A percentile compares a stretch with the other conserved stretches of the same genome.
Evolutionary conservation across 2,329 filamentous ascomycete genomes (phyloP).

Genomic region (Calonectria henricotiae): DNA sequence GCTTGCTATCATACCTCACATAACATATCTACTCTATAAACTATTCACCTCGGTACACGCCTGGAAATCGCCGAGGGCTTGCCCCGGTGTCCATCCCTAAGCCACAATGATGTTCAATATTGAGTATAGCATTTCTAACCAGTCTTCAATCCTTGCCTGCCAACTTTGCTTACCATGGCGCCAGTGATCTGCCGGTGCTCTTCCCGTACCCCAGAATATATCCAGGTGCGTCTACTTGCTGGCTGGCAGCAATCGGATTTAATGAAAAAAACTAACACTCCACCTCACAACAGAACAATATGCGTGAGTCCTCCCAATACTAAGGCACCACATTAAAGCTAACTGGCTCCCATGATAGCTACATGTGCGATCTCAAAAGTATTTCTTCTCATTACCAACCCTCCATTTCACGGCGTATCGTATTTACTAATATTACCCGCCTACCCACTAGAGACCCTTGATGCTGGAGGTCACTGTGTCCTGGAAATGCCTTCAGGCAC

Average conservation of each 20-base stretch:
- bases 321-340: neutral
- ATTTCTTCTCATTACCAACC: constrained; percentile 26
- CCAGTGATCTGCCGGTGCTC: constrained; percentile 71
- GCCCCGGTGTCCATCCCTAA: constrained; percentile 37
- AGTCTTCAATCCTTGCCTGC: neutral
- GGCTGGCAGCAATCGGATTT: constrained; percentile 16
- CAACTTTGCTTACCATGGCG: constrained; percentile 42
- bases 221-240: constrained; percentile 61
- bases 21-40: constrained; percentile 33
- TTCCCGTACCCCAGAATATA: constrained; percentile 75
- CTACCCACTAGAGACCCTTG: constrained; percentile 77
- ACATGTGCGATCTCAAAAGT: constrained; percentile 75
- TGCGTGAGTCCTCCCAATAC: constrained; percentile 60
- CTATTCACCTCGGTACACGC: constrained; percentile 29
- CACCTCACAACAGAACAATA: constrained; percentile 65
- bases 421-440: constrained; percentile 24
- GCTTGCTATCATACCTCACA: constrained; percentile 50
- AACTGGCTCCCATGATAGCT: constrained; percentile 56
- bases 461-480: constrained; percentile 95
- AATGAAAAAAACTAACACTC: constrained; percentile 34
- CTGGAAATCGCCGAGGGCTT: constrained; percentile 41
- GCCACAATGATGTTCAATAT: constrained; percentile 69
- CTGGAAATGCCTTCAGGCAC: constrained; percentile 99
- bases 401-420: neutral
- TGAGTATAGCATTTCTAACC: constrained; percentile 58